Base-by-base conservation (phyloP, 768 basidiomycete species). In the Suillus fuscotomentosus region DNA sequence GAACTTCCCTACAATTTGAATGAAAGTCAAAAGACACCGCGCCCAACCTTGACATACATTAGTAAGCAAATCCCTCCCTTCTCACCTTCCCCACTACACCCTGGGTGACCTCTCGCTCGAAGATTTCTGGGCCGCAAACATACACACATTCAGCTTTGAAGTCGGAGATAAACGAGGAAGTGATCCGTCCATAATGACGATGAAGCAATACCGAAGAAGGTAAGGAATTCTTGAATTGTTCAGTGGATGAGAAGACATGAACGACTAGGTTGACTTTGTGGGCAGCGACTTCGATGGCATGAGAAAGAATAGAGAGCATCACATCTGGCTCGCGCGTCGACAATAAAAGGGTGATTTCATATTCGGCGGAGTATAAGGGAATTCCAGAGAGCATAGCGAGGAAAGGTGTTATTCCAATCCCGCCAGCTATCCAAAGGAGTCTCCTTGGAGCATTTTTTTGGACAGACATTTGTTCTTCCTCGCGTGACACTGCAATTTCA, bases 351-450 rank as follows among this genome's bases (percentile, higher is more conserved):
- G 73, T 69, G 45, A 89, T 79, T 63, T 85, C 79, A 34, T 72
- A 69, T 20, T 68, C 41, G 24, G 62, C 15, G 31, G 27, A 60
- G 41, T 22, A 24, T 14, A 39, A 43, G 17, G 53, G 5, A 43
- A 31, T 34, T 27, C 27, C 53, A 59, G 15, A 62, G 4, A 88
- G 74, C 86, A 88, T 86, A 39, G 82, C 82, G 38, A 90, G 71
- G 74, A 87, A 90, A 0, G 87, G 88, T 17, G 88, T 89, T 54
- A 89, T 64, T 3, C 88, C 88, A 61, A 89, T 88, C 1, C 88
- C 88, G 24, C 86, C 86, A 0, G 86, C 87, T 17, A 85, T 65
- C 86, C 85, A 88, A 48, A 88, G 69, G 60, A 84, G 72, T 54
- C 76, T 77, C 27, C 48, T 61, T 34, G 54, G 61, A 20, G 48